phyloP scores from a whole-genome alignment of 768 basidiomycete genomes.

The Rhodosporidiobolus odoratus region DNA sequence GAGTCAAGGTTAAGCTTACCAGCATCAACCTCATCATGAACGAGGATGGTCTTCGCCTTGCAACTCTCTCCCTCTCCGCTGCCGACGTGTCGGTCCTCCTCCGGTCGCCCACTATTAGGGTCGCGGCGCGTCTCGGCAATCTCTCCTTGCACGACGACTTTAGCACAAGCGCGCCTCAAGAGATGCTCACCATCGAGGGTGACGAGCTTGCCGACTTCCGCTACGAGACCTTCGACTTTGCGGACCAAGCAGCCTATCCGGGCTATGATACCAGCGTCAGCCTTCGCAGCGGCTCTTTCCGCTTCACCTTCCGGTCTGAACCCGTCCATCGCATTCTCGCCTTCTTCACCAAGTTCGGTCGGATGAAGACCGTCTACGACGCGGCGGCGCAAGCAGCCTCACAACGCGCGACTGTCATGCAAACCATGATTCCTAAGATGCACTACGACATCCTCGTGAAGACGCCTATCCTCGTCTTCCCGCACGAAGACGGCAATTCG shows the following conservation, averaged over 20 bases:
- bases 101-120: slow-evolving; percentile 63
- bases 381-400: slow-evolving; percentile 88
- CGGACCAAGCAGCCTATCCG: slow-evolving; percentile 59
- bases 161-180: slow-evolving; percentile 56
- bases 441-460: slow-evolving; percentile 84
- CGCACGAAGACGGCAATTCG: slow-evolving; percentile 54
- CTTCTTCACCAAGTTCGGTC: slow-evolving; percentile 77
- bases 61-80: slow-evolving; percentile 82
- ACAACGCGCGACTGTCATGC: slow-evolving; percentile 85
- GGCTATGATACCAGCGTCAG: slow-evolving; percentile 78
- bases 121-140: slow-evolving; percentile 76
- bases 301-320: slow-evolving; percentile 77
- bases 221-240: slow-evolving; percentile 83
- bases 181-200: slow-evolving; percentile 88
- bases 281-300: slow-evolving; percentile 81
- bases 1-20: slow-evolving; percentile 74
- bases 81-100: slow-evolving; percentile 77
- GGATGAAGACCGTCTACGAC: slow-evolving; percentile 89
- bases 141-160: slow-evolving; percentile 66
- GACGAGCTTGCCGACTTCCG: slow-evolving; percentile 87
- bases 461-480: slow-evolving; percentile 86
- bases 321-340: slow-evolving; percentile 83
- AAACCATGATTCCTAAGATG: slow-evolving; percentile 59
- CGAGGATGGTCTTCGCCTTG: slow-evolving; percentile 64
- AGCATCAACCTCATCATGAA: slow-evolving; percentile 57